Evolutionary conservation across 352 stramenopile genomes (phyloP).

Genomic region (Halophytophthora polymorphica): DNA sequence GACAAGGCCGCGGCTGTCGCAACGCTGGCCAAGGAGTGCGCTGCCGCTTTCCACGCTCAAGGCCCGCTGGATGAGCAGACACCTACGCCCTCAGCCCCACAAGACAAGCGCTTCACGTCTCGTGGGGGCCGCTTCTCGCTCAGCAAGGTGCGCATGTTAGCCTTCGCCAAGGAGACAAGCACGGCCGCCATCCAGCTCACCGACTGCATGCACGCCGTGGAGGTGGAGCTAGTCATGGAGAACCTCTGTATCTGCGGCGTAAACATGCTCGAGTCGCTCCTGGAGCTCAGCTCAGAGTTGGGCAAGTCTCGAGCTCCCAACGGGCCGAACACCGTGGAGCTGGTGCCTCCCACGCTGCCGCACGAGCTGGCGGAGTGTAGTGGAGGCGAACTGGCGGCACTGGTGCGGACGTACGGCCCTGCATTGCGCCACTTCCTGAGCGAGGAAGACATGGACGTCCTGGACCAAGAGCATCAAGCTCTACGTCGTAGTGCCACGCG

Average conservation of each 20-base stretch:
- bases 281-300: slow-evolving; percentile 25
- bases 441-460: slow-evolving; percentile 14
- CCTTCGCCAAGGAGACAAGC: slow-evolving; percentile 41
- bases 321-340: neutral
- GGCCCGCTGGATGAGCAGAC: slow-evolving; percentile 15
- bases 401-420: slow-evolving; percentile 19
- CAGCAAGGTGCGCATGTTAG: slow-evolving; percentile 26
- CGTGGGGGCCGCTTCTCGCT: slow-evolving; percentile 28
- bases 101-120: slow-evolving; percentile 24
- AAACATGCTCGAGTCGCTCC: slow-evolving; percentile 40
- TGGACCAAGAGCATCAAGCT: slow-evolving; percentile 17
- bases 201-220: slow-evolving; percentile 24
- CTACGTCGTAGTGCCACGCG: slow-evolving; percentile 3
- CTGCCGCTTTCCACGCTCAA: slow-evolving; percentile 34
- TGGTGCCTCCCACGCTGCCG: slow-evolving; percentile 25
- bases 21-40: slow-evolving; percentile 26
- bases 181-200: slow-evolving; percentile 20
- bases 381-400: slow-evolving; percentile 29
- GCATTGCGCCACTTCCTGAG: slow-evolving; percentile 10
- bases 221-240: slow-evolving; percentile 31
- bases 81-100: slow-evolving; percentile 5
- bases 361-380: slow-evolving; percentile 35
- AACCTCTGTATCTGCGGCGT: slow-evolving; percentile 34
- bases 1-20: slow-evolving; percentile 25
- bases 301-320: slow-evolving; percentile 4